Base-by-base conservation (phyloP, 257 asterid genomes). In the Gynochthodes officinalis region DNA sequence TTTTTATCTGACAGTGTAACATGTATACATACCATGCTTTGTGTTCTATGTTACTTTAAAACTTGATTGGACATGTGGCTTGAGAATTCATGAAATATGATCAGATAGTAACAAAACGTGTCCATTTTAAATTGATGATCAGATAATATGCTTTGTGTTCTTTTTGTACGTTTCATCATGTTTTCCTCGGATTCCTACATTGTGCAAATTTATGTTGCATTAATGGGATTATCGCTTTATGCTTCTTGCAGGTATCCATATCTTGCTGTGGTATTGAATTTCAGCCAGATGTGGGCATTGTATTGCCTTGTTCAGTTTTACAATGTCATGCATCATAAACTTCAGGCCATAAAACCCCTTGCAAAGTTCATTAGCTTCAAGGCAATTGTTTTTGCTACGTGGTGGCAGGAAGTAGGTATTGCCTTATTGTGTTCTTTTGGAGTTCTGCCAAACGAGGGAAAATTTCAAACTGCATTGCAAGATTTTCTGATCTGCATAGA, bases 331-430 rank as follows among this genome's bases (percentile, higher is more conserved):
- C 92, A 91, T 81, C 87, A 76, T 43, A 85, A 77, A 71, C 98
- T 91, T 54, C 74, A 75, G 66, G 78, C 92, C 4, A 94, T 94
- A 83, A 90, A 81, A 83, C 99, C 98, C n/a, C 96, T 91, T 32
- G 97, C 96, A 0, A 94, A 95, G 81, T 95, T 95, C 80, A 89
- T 95, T 70, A 95, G 98, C 90, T 95, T 95, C 77, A 91, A 95
- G 84, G 97, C 97, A 40, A 95, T 91, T 73, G 98, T 95, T 19
- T 95, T 95, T 25, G 99, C 98, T 10, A 95, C 99, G 13, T 95
- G 99, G 99, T 95, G 99, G 99, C 99, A 95, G 84, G 99, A 96
- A n/a, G 92, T 91, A 0, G 98, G 96, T 49, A 95, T 95, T 14
- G 97, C 84, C 19, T 80, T 95, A 76, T 69, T 90, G 70, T 88